These are phyloP conservation scores for Exophiala xenobiotica DNA, from an alignment of 2,329 filamentous ascomycete genomes.

Conservation along the genomic window DNA sequence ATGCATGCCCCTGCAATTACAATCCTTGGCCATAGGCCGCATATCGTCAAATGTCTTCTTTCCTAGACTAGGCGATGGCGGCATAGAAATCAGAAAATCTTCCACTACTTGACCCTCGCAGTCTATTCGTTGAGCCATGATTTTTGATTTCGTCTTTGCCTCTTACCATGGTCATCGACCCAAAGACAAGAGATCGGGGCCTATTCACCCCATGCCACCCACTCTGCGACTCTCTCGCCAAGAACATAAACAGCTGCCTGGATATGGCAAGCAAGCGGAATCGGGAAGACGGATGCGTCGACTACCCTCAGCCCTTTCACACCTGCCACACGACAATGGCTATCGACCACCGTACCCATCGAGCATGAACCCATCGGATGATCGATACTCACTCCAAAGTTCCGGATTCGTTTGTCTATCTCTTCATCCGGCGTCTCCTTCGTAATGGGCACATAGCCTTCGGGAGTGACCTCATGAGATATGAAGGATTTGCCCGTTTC, in stretches of 20 bases:
- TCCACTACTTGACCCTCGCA: too few species aligned
- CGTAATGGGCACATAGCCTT: conserved; percentile 8
- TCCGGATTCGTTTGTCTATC: conserved; percentile 29
- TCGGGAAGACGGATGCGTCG: conserved; percentile 36
- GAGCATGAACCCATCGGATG: conserved; percentile 39
- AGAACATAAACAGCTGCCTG: conserved; percentile 45
- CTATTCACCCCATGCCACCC: conserved; percentile 15
- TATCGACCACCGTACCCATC: conserved; percentile 41
- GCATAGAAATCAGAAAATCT: too few species aligned
- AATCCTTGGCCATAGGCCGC: too few species aligned
- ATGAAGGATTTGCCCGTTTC: conserved; percentile 25
- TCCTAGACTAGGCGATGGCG: too few species aligned
- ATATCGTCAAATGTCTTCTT: too few species aligned
- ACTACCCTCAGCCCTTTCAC: conserved; percentile 36
- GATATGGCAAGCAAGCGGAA: conserved; percentile 44
- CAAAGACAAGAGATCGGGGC: too few species aligned
- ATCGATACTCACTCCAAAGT: conserved; percentile 37
- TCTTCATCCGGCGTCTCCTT: conserved; percentile 28
- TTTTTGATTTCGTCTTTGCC: too few species aligned
- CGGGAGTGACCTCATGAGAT: conserved; percentile 16
- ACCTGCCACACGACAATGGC: conserved; percentile 33
- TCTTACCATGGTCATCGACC: too few species aligned
- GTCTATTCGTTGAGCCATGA: too few species aligned
- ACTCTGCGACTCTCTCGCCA: conserved; percentile 42
- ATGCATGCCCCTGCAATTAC: too few species aligned